phyloP scores from a whole-genome alignment of 495 filamentous ascomycete genomes.

The Jackrogersella multiformis region DNA sequence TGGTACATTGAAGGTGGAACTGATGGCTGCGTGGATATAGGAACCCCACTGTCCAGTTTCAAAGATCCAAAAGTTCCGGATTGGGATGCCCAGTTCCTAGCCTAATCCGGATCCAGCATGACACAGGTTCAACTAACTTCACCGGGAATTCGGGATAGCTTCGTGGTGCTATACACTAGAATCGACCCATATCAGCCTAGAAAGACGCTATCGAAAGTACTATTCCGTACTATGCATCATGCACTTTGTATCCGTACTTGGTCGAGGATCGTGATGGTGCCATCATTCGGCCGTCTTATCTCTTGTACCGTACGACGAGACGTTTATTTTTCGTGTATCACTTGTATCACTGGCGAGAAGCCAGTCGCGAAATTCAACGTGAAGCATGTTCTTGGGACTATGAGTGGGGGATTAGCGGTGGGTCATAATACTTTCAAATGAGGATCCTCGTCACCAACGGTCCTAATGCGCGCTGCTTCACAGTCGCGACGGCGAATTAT shows the following conservation, averaged over 20 bases:
- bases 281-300: neutral
- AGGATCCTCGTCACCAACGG: neutral
- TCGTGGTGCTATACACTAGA: neutral
- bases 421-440: neutral
- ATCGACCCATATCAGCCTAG: neutral
- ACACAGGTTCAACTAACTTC: neutral
- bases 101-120: neutral
- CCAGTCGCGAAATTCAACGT: neutral
- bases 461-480: neutral
- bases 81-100: neutral
- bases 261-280: neutral
- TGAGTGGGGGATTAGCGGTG: neutral
- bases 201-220: neutral
- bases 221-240: neutral
- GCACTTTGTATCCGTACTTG: neutral
- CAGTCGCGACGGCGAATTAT: neutral
- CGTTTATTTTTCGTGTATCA: neutral
- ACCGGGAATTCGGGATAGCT: neutral
- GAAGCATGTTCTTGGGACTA: neutral
- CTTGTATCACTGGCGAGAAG: neutral
- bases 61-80: constrained; percentile 1
- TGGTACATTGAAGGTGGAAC: neutral
- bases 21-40: neutral
- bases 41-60: neutral
- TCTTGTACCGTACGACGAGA: neutral